phyloP scores from a whole-genome alignment of 768 basidiomycete species.

The Tylopilus rubrobrunneus region DNA sequence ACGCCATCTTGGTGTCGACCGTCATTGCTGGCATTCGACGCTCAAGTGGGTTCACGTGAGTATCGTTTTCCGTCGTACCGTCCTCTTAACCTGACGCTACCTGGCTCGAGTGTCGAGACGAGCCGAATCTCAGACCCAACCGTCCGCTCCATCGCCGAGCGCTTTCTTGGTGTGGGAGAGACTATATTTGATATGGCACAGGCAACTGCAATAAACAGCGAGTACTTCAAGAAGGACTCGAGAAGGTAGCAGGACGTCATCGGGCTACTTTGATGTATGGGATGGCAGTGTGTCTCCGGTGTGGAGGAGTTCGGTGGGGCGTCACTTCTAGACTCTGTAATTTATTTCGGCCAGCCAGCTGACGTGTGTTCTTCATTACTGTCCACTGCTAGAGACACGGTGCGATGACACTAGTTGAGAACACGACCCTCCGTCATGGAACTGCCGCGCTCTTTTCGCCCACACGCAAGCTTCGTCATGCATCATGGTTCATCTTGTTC shows the following conservation, averaged over 20 bases:
- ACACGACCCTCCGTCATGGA: constrained; percentile 9
- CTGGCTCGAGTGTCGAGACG: constrained; percentile 56
- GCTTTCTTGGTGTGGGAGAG: constrained; percentile 84
- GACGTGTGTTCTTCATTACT: constrained; percentile 24
- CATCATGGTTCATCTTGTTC: not conserved
- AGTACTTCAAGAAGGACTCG: constrained; percentile 67
- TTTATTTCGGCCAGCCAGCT: constrained; percentile 22
- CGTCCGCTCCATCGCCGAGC: constrained; percentile 69
- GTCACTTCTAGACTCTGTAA: constrained; percentile 26
- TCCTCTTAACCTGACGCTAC: not conserved
- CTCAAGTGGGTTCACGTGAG: constrained; percentile 87
- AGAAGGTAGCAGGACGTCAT: constrained; percentile 27
- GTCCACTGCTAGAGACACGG: constrained; percentile 8
- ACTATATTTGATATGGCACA: constrained; percentile 83
- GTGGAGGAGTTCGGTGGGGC: constrained; percentile 9
- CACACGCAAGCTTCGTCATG: constrained; percentile 1
- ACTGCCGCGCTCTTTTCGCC: constrained; percentile 3
- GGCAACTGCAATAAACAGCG: constrained; percentile 80
- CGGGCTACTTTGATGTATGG: not conserved
- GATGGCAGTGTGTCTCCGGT: constrained; percentile 5
- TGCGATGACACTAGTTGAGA: constrained; percentile 1
- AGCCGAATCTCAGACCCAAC: constrained; percentile 73
- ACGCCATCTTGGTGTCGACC: constrained; percentile 83
- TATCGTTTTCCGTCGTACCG: constrained; percentile 22
- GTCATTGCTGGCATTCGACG: constrained; percentile 88